Percentiles rank a stretch among this genome's conserved stretches.
phyloP scores from a whole-genome alignment of 192 early-diverging fungal genomes.

The Geosiphon pyriformis region DNA sequence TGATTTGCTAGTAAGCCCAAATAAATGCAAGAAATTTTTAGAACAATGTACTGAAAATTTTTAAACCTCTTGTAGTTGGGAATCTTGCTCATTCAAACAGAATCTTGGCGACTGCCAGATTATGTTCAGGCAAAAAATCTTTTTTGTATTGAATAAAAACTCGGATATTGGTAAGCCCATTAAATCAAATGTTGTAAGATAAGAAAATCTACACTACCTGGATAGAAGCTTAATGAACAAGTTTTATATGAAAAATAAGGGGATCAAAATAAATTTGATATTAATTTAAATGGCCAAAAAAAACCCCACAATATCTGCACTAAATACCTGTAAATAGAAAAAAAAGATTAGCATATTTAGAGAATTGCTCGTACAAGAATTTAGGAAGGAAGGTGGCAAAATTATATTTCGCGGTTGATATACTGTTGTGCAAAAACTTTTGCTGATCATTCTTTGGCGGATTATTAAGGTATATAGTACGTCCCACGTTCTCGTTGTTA shows the following conservation, averaged over 20 bases:
- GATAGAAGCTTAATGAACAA: conserved; percentile 16
- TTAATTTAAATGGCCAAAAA: not conserved
- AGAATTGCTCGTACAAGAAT: conserved; percentile 97
- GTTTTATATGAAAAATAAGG: not conserved
- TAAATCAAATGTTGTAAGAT: too few relatives aligned
- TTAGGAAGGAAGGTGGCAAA: conserved; percentile 87
- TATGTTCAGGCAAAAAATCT: too few relatives aligned
- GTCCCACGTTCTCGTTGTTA: conserved; percentile 26
- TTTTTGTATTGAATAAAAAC: too few relatives aligned
- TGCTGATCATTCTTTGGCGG: conserved; percentile 64
- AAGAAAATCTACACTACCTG: too few relatives aligned
- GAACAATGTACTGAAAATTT: not conserved
- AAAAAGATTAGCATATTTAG: conserved; percentile 98
- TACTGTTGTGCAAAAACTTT: conserved; percentile 87
- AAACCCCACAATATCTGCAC: too few relatives aligned
- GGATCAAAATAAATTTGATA: not conserved
- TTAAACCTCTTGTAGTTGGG: too few relatives aligned
- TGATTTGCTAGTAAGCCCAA: conserved; percentile 73
- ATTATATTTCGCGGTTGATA: conserved; percentile 97
- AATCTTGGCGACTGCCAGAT: too few relatives aligned
- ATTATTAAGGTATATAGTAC: conserved; percentile 91
- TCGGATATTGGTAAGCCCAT: too few relatives aligned
- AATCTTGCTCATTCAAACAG: too few relatives aligned
- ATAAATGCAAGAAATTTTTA: not conserved
- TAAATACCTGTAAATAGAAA: conserved; percentile 87